Evolutionary conservation across 2,329 filamentous ascomycete species (phyloP).

Genomic region (Parascedosporium putredinis): DNA sequence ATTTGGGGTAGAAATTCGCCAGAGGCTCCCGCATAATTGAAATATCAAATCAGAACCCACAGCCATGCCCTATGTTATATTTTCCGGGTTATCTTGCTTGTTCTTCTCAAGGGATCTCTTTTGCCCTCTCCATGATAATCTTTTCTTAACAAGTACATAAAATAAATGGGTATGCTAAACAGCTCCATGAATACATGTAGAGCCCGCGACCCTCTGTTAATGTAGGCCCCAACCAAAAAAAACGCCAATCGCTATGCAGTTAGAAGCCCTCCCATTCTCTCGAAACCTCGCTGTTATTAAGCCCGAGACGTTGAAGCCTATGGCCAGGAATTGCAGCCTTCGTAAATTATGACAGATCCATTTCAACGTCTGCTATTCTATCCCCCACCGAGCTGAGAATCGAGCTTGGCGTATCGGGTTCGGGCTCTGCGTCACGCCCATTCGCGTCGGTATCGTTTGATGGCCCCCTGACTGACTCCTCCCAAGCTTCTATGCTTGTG

Average conservation of each 20-base stretch:
- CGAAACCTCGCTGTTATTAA: not conserved
- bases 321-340: not conserved
- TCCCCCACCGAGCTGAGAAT: constrained; percentile 48
- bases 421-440: constrained; percentile 13
- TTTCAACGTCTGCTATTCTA: constrained; percentile 31
- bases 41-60: too few species aligned
- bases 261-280: constrained; percentile 3
- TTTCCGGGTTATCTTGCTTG: too few species aligned
- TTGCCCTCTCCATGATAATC: too few species aligned
- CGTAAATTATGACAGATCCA: constrained; percentile 30
- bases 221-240: constrained; percentile 3
- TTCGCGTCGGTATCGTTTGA: constrained; percentile 7
- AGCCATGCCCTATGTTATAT: too few species aligned
- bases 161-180: not conserved
- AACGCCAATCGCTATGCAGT: constrained; percentile 36
- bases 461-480: constrained; percentile 25
- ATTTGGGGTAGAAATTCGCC: too few species aligned
- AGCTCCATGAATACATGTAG: not conserved
- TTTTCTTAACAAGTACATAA: too few species aligned
- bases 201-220: not conserved
- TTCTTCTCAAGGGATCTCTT: too few species aligned
- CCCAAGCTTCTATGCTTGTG: constrained; percentile 59
- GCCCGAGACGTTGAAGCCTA: not conserved
- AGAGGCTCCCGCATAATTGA: too few species aligned
- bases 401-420: constrained; percentile 40